phyloP scores from a whole-genome alignment of 768 basidiomycete genomes.

The Lyophyllum semitale region DNA sequence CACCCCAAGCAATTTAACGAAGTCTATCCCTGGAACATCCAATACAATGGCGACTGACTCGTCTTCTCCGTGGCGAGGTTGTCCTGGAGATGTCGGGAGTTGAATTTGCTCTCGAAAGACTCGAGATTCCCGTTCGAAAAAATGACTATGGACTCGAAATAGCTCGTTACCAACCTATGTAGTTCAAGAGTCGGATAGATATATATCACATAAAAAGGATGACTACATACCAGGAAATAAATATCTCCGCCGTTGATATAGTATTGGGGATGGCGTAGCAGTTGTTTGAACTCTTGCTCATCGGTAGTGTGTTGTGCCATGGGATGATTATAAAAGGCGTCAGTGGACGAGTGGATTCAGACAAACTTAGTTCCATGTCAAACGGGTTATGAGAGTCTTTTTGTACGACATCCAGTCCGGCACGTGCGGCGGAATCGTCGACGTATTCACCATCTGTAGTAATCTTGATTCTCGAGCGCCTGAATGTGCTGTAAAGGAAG shows the following conservation, averaged over 20 bases:
- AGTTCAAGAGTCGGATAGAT: neutral
- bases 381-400: neutral
- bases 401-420: neutral
- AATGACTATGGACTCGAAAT: slow-evolving; percentile 61
- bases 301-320: neutral
- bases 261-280: slow-evolving; percentile 36
- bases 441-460: neutral
- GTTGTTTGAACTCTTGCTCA: slow-evolving; percentile 15
- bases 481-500: neutral
- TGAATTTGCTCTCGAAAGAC: slow-evolving; percentile 43
- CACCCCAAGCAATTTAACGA: slow-evolving; percentile 51
- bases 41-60: slow-evolving; percentile 45
- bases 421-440: slow-evolving; percentile 3
- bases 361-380: neutral
- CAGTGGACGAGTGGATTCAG: neutral
- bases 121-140: slow-evolving; percentile 62
- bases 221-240: slow-evolving; percentile 46
- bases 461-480: slow-evolving; percentile 1
- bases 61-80: slow-evolving; percentile 33
- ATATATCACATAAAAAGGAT: neutral
- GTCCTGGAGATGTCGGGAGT: slow-evolving; percentile 29
- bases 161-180: slow-evolving; percentile 55
- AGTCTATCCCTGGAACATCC: slow-evolving; percentile 36
- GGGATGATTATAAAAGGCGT: neutral
- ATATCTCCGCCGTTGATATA: slow-evolving; percentile 59